These are phyloP conservation scores for Sistotremastrum suecicum DNA, from an alignment of 768 basidiomycete species.

Conservation along the genomic window DNA sequence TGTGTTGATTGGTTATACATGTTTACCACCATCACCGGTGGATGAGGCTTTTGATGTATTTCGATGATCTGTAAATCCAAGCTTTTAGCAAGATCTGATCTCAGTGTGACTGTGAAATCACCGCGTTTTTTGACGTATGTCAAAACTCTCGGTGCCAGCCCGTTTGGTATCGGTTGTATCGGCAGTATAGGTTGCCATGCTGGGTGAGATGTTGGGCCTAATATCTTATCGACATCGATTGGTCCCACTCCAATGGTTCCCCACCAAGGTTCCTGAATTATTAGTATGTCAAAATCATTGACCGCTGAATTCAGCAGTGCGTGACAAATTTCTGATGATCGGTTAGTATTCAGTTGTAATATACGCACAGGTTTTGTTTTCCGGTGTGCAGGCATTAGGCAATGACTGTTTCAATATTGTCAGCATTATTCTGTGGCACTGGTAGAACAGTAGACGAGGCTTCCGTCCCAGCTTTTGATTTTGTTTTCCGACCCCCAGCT, in stretches of 20 bases:
- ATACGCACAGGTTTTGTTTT: slow-evolving; percentile 3
- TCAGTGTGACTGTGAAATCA: slow-evolving; percentile 5
- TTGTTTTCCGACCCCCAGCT: no score
- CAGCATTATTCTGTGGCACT: no score
- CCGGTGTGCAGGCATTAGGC: no score
- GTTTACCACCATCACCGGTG: slow-evolving; percentile 11
- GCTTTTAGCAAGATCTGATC: slow-evolving; percentile 3
- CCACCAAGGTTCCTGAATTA: slow-evolving; percentile 7
- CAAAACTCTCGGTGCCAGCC: slow-evolving; percentile 1
- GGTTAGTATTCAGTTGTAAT: slow-evolving; percentile 4
- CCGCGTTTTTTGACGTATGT: not conserved
- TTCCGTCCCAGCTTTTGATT: no score
- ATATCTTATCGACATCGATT: no score
- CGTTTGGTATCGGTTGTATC: not conserved
- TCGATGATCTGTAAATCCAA: slow-evolving; percentile 9
- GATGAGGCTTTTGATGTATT: slow-evolving; percentile 8
- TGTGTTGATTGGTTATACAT: slow-evolving; percentile 11
- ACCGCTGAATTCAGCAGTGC: slow-evolving; percentile 1
- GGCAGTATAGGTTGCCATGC: slow-evolving; percentile 1
- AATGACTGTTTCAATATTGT: no score
- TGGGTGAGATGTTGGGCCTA: not conserved
- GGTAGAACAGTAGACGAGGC: no score
- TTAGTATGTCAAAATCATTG: slow-evolving; percentile 3
- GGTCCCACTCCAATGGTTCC: slow-evolving; percentile 3
- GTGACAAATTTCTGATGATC: not conserved